phyloP scores from a whole-genome alignment of 805 yeast species.

The Yamadazyma endophytica region DNA sequence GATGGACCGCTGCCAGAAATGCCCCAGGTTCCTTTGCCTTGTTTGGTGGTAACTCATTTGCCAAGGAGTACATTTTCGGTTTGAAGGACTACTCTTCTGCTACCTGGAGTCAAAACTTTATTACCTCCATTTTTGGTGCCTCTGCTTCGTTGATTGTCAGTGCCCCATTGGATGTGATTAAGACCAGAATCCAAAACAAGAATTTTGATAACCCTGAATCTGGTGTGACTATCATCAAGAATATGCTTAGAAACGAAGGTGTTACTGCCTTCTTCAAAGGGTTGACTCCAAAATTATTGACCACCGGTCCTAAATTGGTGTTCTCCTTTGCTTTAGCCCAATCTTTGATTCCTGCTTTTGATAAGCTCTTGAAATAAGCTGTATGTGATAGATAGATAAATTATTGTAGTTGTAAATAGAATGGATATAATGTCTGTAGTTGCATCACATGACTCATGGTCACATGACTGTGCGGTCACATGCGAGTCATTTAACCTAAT shows the following conservation, averaged over 20 bases:
- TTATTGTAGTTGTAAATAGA: too few species aligned
- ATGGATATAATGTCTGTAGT: too few species aligned
- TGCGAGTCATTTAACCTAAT: too few species aligned
- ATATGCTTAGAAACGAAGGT: constrained; percentile 92
- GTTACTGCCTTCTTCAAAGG: constrained; percentile 91
- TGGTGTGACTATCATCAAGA: constrained; percentile 88
- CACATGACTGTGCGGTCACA: too few species aligned
- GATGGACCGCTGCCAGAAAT: constrained; percentile 99
- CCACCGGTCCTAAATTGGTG: constrained; percentile 97
- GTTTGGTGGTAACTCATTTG: constrained; percentile 98
- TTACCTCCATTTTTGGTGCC: constrained; percentile 94
- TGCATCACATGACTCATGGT: too few species aligned
- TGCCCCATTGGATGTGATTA: constrained; percentile 97
- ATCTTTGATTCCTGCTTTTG: constrained; percentile 94
- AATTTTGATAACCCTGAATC: constrained; percentile 94
- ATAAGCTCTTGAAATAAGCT: constrained; percentile 49
- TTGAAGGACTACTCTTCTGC: constrained; percentile 84
- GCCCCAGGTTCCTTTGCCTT: constrained; percentile 98
- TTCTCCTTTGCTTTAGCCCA: constrained; percentile 98
- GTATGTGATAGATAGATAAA: too few species aligned
- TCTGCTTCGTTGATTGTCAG: constrained; percentile 93
- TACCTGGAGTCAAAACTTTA: constrained; percentile 91
- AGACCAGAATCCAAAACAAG: constrained; percentile 96
- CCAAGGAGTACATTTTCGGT: constrained; percentile 91
- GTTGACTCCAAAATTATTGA: constrained; percentile 89